Conservation (phyloP, 1,139 yeast genomes). For the Candida sanyaensis region DNA sequence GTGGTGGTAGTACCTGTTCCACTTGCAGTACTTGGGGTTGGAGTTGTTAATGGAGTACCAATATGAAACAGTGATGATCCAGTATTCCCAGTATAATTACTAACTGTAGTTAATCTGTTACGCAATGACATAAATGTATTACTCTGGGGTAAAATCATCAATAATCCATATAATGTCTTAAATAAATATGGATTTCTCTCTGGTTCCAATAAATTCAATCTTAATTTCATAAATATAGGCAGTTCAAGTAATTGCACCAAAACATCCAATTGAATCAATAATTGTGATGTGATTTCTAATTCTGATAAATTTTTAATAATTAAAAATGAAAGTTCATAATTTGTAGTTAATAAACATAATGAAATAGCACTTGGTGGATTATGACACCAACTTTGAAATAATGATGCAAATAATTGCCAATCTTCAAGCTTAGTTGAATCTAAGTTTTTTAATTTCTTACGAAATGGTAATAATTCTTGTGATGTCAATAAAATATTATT, state of each 20-base stretch:
- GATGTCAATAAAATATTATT: constrained; percentile 89
- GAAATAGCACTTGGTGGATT: constrained; percentile 89
- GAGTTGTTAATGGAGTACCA: constrained; percentile 20
- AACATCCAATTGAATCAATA: constrained; percentile 76
- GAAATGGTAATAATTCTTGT: constrained; percentile 70
- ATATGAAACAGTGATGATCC: constrained; percentile 6
- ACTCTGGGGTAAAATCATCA: constrained; percentile 95
- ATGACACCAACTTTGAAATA: constrained; percentile 91
- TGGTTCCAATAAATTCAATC: constrained; percentile 87
- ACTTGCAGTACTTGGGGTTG: constrained; percentile 21
- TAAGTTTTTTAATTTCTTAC: constrained; percentile 61
- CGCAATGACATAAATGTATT: constrained; percentile 84
- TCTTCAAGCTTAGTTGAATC: constrained; percentile 58
- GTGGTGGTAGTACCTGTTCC: constrained; percentile 13
- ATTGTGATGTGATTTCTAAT: constrained; percentile 69
- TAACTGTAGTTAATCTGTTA: constrained; percentile 53
- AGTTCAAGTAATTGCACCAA: constrained; percentile 75
- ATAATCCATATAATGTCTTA: constrained; percentile 86
- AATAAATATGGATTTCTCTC: constrained; percentile 78
- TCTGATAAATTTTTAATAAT: constrained; percentile 77
- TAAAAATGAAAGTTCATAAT: constrained; percentile 83
- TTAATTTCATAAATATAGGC: constrained; percentile 85
- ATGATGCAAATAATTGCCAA: constrained; percentile 68
- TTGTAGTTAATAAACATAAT: constrained; percentile 82
- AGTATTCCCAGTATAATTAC: constrained; percentile 10